Percentiles rank a stretch among this genome's conserved stretches.
phyloP scores from a whole-genome alignment of 129 eudicot species.

The Saposhnikovia divaricata region DNA sequence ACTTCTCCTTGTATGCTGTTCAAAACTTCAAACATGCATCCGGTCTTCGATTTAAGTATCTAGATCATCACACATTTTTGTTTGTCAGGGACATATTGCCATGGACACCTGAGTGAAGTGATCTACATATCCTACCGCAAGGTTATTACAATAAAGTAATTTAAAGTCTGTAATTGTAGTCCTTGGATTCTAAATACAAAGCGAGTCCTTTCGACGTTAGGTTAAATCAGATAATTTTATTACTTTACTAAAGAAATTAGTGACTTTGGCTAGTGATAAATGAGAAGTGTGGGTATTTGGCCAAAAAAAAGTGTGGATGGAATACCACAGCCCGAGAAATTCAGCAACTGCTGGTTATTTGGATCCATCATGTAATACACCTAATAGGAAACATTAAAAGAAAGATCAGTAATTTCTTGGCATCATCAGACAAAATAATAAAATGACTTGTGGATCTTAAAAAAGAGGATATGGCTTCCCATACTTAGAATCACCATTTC shows the following conservation, averaged over 20 bases:
- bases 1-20: not conserved
- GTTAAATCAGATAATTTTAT: not conserved
- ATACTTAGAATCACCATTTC: not conserved
- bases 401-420: constrained; percentile 15
- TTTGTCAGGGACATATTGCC: not conserved
- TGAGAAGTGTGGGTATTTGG: not conserved
- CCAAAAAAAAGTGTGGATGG: not conserved
- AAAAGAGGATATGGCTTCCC: not conserved
- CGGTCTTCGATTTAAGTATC: not conserved
- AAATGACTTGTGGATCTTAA: not conserved
- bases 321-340: constrained; percentile 96
- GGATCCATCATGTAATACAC: constrained; percentile 80
- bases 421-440: not conserved
- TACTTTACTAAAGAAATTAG: not conserved
- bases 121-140: not conserved
- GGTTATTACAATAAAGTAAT: not conserved
- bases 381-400: constrained; percentile 28
- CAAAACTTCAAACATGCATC: not conserved
- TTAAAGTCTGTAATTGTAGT: not conserved
- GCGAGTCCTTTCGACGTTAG: not conserved
- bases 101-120: not conserved
- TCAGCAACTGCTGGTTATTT: constrained; percentile 49
- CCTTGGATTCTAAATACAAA: not conserved
- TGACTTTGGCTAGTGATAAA: not conserved
- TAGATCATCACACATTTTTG: not conserved